A percentile compares a stretch with the other conserved stretches of the same genome.
These are phyloP conservation scores for Colletotrichum melonis DNA, from an alignment of 2,329 filamentous ascomycete genomes.

Conservation along the genomic window DNA sequence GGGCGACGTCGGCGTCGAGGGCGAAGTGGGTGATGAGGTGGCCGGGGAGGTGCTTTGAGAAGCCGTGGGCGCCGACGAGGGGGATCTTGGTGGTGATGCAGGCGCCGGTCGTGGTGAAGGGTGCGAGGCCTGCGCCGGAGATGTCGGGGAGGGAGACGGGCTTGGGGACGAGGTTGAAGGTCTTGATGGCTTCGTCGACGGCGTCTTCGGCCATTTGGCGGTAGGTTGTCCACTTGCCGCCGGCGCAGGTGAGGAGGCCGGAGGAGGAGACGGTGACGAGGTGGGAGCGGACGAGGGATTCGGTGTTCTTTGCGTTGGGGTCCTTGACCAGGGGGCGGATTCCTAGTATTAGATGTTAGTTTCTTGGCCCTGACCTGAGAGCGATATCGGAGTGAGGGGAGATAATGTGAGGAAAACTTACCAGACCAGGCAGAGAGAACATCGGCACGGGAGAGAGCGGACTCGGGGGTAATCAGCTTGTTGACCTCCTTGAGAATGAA, in stretches of 20 bases:
- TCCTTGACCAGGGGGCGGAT: conserved; percentile 85
- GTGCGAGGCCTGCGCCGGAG: conserved; percentile 67
- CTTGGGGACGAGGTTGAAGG: conserved; percentile 69
- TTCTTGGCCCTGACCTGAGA: not conserved
- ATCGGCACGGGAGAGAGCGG: conserved; percentile 78
- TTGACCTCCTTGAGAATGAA: conserved; percentile 85
- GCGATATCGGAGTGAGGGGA: not conserved
- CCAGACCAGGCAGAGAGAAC: conserved; percentile 86
- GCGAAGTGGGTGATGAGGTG: conserved; percentile 47
- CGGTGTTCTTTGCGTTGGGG: conserved; percentile 83
- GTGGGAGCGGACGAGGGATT: conserved; percentile 86
- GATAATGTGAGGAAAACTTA: conserved; percentile 45
- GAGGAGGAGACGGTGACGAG: conserved; percentile 80
- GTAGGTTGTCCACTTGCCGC: conserved; percentile 91
- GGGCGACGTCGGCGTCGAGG: conserved; percentile 53
- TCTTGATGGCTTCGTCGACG: conserved; percentile 80
- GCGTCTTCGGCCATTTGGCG: conserved; percentile 90
- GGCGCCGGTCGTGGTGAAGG: conserved; percentile 69
- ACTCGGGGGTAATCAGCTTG: conserved; percentile 80
- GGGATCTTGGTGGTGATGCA: conserved; percentile 82
- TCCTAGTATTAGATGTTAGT: conserved; percentile 42
- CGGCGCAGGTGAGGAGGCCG: conserved; percentile 82
- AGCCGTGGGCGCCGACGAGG: conserved; percentile 83
- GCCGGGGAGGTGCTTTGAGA: conserved; percentile 47
- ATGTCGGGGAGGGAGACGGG: conserved; percentile 70